phyloP scores from a whole-genome alignment of 2,329 filamentous ascomycete species.

The Monosporascus sp. region DNA sequence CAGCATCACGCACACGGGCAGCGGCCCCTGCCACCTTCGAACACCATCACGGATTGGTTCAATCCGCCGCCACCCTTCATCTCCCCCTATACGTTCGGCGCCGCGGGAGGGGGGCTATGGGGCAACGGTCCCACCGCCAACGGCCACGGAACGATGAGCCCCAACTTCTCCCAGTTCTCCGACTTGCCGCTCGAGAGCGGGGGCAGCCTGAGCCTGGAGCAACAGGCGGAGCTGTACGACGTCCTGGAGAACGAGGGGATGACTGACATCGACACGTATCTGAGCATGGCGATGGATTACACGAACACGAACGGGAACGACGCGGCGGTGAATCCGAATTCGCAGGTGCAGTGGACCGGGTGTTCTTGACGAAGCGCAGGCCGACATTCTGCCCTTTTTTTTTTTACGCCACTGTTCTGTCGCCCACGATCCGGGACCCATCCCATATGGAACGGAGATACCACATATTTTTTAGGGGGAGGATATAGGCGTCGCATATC shows the following conservation, averaged over 20 bases:
- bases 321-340: neutral
- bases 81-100: conserved; percentile 45
- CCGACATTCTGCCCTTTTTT: no score
- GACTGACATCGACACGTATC: conserved; percentile 55
- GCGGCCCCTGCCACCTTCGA: conserved; percentile 37
- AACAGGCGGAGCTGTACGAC: conserved; percentile 79
- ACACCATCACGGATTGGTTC: conserved; percentile 45
- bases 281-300: conserved; percentile 38
- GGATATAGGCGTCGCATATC: no score
- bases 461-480: no score
- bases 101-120: conserved; percentile 38
- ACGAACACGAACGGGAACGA: neutral
- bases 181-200: conserved; percentile 45
- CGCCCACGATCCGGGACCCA: no score
- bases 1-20: conserved; percentile 32
- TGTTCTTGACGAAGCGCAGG: neutral
- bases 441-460: no score
- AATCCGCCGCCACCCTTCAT: conserved; percentile 47
- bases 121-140: conserved; percentile 17
- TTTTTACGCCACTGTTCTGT: no score
- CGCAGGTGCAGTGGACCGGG: neutral
- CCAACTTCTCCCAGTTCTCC: conserved; percentile 16
- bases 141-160: conserved; percentile 15
- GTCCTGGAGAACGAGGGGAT: conserved; percentile 67
- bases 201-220: conserved; percentile 70